Base-by-base conservation (phyloP, 148 eudicot species). In the Bassia scoparia region DNA sequence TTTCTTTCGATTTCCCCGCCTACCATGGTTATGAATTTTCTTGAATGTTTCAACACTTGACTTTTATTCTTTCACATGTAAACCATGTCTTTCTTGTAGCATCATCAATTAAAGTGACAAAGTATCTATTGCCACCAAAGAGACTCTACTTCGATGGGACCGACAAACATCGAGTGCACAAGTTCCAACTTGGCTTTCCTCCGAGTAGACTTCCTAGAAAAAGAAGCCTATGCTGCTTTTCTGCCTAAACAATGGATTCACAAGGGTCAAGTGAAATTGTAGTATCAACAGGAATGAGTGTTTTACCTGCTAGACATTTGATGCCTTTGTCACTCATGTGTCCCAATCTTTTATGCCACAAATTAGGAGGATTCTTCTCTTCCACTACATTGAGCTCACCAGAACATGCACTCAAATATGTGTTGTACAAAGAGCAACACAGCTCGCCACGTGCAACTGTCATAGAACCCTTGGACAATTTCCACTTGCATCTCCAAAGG, bases 1-100 rank as follows among this genome's bases (percentile, higher is more conserved):
- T 37, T 35, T 26, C 29, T 67, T 23, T 48, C 33, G 4, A 14
- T 68, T 35, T 68, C 59, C 72, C 72, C 49, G 48, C 49, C 72
- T 43, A 68, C 59, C 56, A 30, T 43, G 54, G 72, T n/a, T 13
- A 23, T 33, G 49, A 68, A 68, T 24, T 68, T 44, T 16, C 14
- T 0, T 2, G 30, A 60, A 7, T 29, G 7, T n/a, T 61, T 0
- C 21, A 61, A 61, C 23, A 61, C 23, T 61, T 16, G 65, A 4
- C 37, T 27, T 68, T 50, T 29, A 7, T 21, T 30, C 23, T 26
- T 68, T 59, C 18, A 13, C 33, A 16, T 18, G 24, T 15, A 50
- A 15, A 61, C 65, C 70, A 41, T 15, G 52, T 67, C n/a, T n/a
- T n/a, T 44, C 33, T 23, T n/a, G n/a, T n/a, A n/a, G n/a, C n/a